Conservation (phyloP, 192 early-diverging fungal genomes). For the Coemansia asiatica region DNA sequence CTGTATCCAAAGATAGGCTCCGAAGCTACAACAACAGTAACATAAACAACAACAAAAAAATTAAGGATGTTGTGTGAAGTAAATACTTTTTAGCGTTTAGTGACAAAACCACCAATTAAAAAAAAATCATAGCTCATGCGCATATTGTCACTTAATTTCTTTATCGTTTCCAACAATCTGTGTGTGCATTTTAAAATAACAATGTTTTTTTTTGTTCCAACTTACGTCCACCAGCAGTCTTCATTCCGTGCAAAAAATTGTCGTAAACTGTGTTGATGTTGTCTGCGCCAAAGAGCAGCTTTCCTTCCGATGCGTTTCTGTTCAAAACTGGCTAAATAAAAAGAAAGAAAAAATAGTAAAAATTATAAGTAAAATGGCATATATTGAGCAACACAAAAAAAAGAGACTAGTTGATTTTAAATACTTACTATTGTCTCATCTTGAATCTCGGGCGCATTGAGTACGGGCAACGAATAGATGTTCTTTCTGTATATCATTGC, state of each 20-base stretch:
- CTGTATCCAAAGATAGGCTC: conserved; percentile 41
- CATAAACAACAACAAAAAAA: background rate
- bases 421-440: conserved; percentile 52
- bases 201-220: background rate
- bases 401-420: no score
- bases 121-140: no score
- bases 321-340: conserved; percentile 48
- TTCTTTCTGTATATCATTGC: conserved; percentile 33
- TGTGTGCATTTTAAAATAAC: no score
- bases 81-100: no score
- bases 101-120: background rate
- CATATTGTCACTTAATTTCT: no score
- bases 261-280: conserved; percentile 70
- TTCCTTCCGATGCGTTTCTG: conserved; percentile 38
- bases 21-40: conserved; percentile 25
- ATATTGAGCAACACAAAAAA: no score
- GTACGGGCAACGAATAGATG: conserved; percentile 42
- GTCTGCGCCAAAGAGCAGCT: conserved; percentile 60
- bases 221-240: conserved; percentile 61
- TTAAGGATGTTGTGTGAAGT: no score
- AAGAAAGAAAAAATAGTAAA: background rate
- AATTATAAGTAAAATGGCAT: no score
- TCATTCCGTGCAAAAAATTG: conserved; percentile 71
- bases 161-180: no score
- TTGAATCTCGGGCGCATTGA: conserved; percentile 45